Evolutionary conservation across 352 stramenopile genomes (phyloP).

Genomic region (Pythium aristosporum): DNA sequence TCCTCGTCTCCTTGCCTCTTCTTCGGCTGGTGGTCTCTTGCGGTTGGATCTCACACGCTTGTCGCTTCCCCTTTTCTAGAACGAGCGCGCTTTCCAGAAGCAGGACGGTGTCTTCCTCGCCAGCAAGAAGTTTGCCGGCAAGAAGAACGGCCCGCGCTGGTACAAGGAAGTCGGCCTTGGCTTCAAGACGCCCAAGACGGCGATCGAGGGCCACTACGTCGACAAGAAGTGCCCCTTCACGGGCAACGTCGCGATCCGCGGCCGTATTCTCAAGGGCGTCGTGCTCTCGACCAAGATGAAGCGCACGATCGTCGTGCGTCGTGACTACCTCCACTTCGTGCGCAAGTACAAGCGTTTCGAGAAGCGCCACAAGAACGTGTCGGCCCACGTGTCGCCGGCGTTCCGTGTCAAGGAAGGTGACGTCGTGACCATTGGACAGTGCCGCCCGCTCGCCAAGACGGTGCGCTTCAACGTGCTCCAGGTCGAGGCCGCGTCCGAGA

Average conservation of each 20-base stretch:
- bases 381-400: constrained; percentile 96
- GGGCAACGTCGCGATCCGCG: constrained; percentile 98
- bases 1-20: background rate
- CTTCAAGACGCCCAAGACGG: constrained; percentile 98
- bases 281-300: constrained; percentile 99
- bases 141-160: constrained; percentile 96
- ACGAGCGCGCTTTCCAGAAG: constrained; percentile 99
- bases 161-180: constrained; percentile 97
- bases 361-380: constrained; percentile 99
- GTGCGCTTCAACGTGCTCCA: constrained; percentile 99
- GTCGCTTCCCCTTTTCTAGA: constrained; percentile 48
- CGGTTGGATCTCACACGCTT: background rate
- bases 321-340: constrained; percentile 99
- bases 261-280: constrained; percentile 97
- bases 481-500: constrained; percentile 95
- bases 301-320: constrained; percentile 98
- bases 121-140: constrained; percentile 93
- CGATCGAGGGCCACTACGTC: constrained; percentile 95
- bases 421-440: constrained; percentile 99
- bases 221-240: constrained; percentile 99
- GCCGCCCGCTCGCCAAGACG: constrained; percentile 99
- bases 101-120: constrained; percentile 98
- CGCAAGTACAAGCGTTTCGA: constrained; percentile 99
- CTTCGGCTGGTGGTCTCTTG: background rate
- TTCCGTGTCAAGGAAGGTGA: constrained; percentile 99